Conservation (phyloP, 2,329 filamentous ascomycete species). For the Cephalotrichum gorgonifer region DNA sequence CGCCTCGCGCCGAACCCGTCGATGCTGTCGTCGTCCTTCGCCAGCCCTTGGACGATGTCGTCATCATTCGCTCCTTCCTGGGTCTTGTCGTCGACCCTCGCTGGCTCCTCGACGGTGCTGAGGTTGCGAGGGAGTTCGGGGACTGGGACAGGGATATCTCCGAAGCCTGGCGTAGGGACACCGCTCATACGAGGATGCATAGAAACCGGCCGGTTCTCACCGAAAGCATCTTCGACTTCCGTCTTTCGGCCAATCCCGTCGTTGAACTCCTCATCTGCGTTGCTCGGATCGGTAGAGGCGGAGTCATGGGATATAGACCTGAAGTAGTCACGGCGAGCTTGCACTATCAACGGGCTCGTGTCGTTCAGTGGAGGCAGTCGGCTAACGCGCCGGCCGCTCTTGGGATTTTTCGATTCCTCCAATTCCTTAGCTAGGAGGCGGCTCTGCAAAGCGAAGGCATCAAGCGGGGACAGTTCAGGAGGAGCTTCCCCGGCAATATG, state of each 20-base stretch:
- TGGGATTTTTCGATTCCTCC: slow-evolving; percentile 62
- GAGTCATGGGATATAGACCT: slow-evolving; percentile 61
- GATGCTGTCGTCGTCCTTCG: neutral
- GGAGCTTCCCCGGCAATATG: slow-evolving; percentile 74
- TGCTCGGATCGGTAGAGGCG: slow-evolving; percentile 25
- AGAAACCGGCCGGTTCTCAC: slow-evolving; percentile 52
- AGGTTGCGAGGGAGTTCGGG: neutral
- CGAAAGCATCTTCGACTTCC: slow-evolving; percentile 47
- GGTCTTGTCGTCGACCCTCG: neutral
- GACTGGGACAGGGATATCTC: slow-evolving; percentile 14
- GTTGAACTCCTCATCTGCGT: slow-evolving; percentile 5
- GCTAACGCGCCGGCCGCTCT: slow-evolving; percentile 69
- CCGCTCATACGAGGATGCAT: slow-evolving; percentile 67
- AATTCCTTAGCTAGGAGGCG: slow-evolving; percentile 79
- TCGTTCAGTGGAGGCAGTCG: slow-evolving; percentile 74
- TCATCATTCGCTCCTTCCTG: neutral
- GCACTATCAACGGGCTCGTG: slow-evolving; percentile 66
- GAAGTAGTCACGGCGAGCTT: slow-evolving; percentile 71
- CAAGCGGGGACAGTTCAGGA: slow-evolving; percentile 83
- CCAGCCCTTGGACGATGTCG: neutral
- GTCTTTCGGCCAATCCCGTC: slow-evolving; percentile 38
- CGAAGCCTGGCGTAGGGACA: slow-evolving; percentile 36
- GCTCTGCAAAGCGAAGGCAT: slow-evolving; percentile 90
- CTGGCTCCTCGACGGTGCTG: neutral
- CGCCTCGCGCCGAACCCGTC: slow-evolving; percentile 38